Evolutionary conservation across 1,139 yeast genomes (phyloP), one percentile per base, ranked within the genome.

Genomic region (Pneumocystis canis): DNA sequence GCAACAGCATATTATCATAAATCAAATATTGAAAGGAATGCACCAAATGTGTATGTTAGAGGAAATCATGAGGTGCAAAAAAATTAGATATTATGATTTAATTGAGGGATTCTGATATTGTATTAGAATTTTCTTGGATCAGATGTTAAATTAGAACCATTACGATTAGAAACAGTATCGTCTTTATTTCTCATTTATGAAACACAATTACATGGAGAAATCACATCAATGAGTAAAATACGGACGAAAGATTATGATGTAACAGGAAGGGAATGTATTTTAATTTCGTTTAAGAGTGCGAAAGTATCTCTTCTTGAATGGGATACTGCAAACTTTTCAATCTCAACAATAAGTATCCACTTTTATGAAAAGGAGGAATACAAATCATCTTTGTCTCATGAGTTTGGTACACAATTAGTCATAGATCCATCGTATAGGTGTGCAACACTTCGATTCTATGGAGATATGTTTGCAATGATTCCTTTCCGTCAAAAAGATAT

Each of bases 291-390:
- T 53, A 82, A 84, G 66, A 77, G 76, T 64, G 96, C 97, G 31
- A 90, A 90, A 72, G 72, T 89, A 62, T 86, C 95, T 0, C 75
- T 90, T 56, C 75, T 92, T 33, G 79, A 79, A 65, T 92, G 96
- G 89, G 85, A 89, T 70, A 75, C 75, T 11, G 74, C 71, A 7
- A 72, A 71, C 18, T 78, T 82, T 66, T 70, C 80, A 0, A 78
- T 92, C 16, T 77, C 80, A 25, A 89, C 97, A 0, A 80, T 83
- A 2, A 87, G 96, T 61, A 77, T 92, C 63, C 99, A 92, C 73
- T 89, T 82, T 72, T 92, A 90, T 73, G 97, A 90, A 70, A 81
- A 82, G 63, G 81, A 84, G 58, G 78, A 87, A 16, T 63, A 80
- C 76, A 68, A 79, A 77, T 63, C 72, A 77, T 64, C 82, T 82